Percentiles rank a stretch among this genome's conserved stretches.
phyloP scores from a whole-genome alignment of 2,329 filamentous ascomycete genomes.

The Thelonectria discophora region DNA sequence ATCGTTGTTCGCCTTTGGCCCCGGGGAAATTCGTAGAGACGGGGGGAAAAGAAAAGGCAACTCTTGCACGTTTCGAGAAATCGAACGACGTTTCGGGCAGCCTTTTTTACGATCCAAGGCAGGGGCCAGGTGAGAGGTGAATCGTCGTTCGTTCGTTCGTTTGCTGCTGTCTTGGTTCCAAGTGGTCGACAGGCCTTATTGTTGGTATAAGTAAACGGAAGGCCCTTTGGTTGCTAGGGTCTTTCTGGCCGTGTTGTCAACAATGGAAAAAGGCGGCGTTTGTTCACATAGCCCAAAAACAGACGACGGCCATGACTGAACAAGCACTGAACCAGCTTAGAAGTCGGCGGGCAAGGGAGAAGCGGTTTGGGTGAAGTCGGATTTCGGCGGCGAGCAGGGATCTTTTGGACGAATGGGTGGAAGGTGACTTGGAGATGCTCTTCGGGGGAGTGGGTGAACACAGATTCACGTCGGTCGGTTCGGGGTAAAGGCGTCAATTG shows the following conservation, averaged over 20 bases:
- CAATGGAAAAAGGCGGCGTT: constrained; percentile 26
- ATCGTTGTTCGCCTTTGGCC: background rate
- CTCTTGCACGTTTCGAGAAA: constrained; percentile 1
- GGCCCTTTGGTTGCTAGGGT: constrained; percentile 5
- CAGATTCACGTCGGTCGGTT: constrained; percentile 18
- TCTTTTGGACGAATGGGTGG: constrained; percentile 7
- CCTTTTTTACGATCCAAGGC: background rate
- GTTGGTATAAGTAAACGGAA: constrained; percentile 11
- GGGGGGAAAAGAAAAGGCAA: background rate
- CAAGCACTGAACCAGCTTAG: constrained; percentile 19
- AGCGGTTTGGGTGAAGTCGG: constrained; percentile 23
- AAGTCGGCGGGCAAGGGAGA: constrained; percentile 25
- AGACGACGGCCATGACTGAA: constrained; percentile 40
- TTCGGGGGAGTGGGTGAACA: constrained; percentile 5
- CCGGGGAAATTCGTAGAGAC: background rate
- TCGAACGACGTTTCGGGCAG: background rate
- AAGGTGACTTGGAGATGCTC: constrained; percentile 24
- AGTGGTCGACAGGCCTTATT: constrained; percentile 17
- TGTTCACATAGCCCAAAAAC: constrained; percentile 31
- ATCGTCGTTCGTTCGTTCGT: background rate
- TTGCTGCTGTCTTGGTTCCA: constrained; percentile 18
- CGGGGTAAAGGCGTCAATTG: constrained; percentile 17
- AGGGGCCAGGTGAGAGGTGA: constrained; percentile 3
- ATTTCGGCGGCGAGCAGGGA: constrained; percentile 10
- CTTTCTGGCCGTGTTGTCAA: constrained; percentile 28